Evolutionary conservation across 805 yeast species (phyloP), one percentile per base, ranked within the genome.

Genomic region (Sugiyamaella americana): DNA sequence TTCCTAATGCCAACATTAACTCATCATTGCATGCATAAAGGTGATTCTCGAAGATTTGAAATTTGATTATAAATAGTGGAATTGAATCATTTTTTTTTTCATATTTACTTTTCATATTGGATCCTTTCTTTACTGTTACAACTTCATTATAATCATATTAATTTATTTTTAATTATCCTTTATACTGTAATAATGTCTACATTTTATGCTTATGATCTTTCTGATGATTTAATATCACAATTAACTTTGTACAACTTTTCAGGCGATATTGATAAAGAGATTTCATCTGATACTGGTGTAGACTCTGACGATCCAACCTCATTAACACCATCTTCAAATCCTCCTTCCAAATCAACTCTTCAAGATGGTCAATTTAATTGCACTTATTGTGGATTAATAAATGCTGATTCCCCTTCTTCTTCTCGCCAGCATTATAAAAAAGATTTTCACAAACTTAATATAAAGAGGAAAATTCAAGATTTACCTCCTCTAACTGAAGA

Each of bases 371-470:
- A 19, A 24, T 22, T 24, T 18, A 36, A 37, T 16, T 53, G 57
- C 37, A 38, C 46, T 5, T 35, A 35, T 19, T 51, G 55, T 40
- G 55, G 56, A n/a, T 19, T 19, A 32, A 22, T 52, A 22, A 37
- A 24, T 16, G 48, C 30, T 1, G 24, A 32, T 5, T 13, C 37
- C 2, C 23, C 44, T n/a, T 39, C 40, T n/a, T 37, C 43, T 19
- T 34, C 46, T 1, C 49, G 70, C 48, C 62, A 58, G 2, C 84
- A 80, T 55, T 80, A 72, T 62, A 78, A 76, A 55, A 68, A 80
- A 0, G 86, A 80, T 55, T 68, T 72, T 19, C 80, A 82, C 56
- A 69, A 77, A 34, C 70, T 72, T 57, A 86, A 86, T 58, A 52
- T 76, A 44, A 81, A 80, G 59, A 68, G 89, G 46, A 59, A 67